Evolutionary conservation across 176 grass and related monocot species (phyloP), one percentile per base, ranked within the genome.

Genomic region (Aegilops speltoides): DNA sequence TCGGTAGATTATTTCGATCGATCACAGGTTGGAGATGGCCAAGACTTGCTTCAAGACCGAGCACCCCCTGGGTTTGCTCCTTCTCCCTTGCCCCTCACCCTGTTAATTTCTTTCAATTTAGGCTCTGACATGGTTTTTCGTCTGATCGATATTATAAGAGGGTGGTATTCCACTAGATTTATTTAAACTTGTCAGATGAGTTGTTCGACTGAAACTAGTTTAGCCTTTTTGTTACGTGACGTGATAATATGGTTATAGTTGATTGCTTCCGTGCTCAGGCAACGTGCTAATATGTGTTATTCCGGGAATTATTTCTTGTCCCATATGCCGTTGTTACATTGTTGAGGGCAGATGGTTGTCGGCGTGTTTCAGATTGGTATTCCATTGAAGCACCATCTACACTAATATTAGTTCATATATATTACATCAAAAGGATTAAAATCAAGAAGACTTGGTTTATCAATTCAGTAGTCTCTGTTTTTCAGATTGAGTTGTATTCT

Each of bases 11-110:
- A 6, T 63, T 70, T 79, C 77, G 3, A 23, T 86, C 6, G 8
- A 68, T 82, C 29, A 45, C 67, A 89, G 87, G 60, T 82, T 60
- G n/a, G 11, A 23, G 66, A 95, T 95, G 94, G 91, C 94, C 11
- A 95, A 73, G 78, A 57, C 66, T 38, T 73, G 78, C 28, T 95
- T 93, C 91, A 95, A 93, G 91, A 68, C 83, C 7, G 89, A 89
- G 52, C 91, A 91, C 37, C 40, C 89, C 10, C 7, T 95, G 11
- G 91, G 93, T 95, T 87, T 82, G 68, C 45, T n/a, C 56, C 33
- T 36, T 33, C 3, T 64, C 48, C 63, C 10, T 65, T 66, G 4
- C 16, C 3, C 20, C 8, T 3, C 7, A 25, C 0, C 33, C 34
- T 84, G 37, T 68, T 61, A 79, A 68, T 82, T 82, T 80, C 6